Percentiles rank a stretch among this genome's conserved stretches.
Conservation (phyloP, 1,284 basidiomycete species). For the Cryptococcus maquisensis region DNA sequence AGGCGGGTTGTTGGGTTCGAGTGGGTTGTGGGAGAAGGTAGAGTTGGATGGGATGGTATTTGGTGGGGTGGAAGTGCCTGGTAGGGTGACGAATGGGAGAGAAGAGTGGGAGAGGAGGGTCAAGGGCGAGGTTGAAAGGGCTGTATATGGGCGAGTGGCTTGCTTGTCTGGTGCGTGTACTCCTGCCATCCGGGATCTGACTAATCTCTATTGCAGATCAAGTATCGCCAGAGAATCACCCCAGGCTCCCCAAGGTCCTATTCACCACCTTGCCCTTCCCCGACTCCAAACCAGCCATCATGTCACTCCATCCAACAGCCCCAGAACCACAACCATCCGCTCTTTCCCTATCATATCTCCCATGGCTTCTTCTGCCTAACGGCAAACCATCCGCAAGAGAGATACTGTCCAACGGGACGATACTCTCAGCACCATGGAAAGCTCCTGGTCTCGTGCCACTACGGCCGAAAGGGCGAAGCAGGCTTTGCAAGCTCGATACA, state of each 20-base stretch:
- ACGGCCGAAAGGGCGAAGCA: constrained; percentile 24
- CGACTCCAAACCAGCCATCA: constrained; percentile 55
- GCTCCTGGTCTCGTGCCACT: constrained; percentile 25
- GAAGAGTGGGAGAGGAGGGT: constrained; percentile 57
- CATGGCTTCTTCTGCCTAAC: constrained; percentile 62
- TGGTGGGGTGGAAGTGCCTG: constrained; percentile 57
- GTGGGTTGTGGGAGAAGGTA: constrained; percentile 56
- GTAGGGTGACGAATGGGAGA: constrained; percentile 32
- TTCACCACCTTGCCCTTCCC: constrained; percentile 61
- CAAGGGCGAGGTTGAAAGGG: constrained; percentile 57
- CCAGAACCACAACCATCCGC: constrained; percentile 19
- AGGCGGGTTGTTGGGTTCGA: constrained; percentile 62
- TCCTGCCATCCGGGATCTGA: constrained; percentile 6
- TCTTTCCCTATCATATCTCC: constrained; percentile 14
- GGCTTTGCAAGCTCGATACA: constrained; percentile 45
- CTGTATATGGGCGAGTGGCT: constrained; percentile 48
- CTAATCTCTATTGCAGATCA: constrained; percentile 11
- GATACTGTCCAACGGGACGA: constrained; percentile 21
- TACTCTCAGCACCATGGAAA: constrained; percentile 28
- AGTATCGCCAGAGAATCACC: constrained; percentile 39
- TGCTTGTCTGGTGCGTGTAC: constrained; percentile 13
- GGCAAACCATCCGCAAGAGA: constrained; percentile 33
- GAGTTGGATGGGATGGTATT: constrained; percentile 65
- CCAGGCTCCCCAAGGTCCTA: constrained; percentile 54
- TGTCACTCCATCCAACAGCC: background rate